Conservation (phyloP, 768 basidiomycete genomes). For the Hysterangium stoloniferum region DNA sequence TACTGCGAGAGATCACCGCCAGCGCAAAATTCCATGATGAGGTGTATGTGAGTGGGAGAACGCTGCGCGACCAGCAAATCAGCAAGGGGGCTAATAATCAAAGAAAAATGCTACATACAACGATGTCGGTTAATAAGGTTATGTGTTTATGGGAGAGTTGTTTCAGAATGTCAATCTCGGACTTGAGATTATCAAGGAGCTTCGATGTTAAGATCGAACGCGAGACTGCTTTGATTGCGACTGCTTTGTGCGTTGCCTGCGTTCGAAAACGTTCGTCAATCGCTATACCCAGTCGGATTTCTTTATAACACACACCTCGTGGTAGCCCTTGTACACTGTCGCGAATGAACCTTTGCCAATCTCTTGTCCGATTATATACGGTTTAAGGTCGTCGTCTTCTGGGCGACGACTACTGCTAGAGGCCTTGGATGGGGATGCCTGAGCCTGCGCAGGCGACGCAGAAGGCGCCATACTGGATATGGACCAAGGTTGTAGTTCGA, state of each 20-base stretch:
- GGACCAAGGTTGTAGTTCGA: no score
- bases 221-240: conserved; percentile 94
- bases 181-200: conserved; percentile 94
- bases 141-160: conserved; percentile 88
- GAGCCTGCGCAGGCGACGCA: not conserved
- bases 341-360: conserved; percentile 94
- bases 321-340: conserved; percentile 90
- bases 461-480: conserved; percentile 10
- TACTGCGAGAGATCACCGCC: conserved; percentile 95
- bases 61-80: not conserved
- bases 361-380: conserved; percentile 68
- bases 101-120: conserved; percentile 43
- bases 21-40: conserved; percentile 96
- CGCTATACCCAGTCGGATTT: not conserved
- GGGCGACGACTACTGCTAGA: conserved; percentile 7
- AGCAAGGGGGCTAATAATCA: not conserved
- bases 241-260: conserved; percentile 68
- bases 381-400: conserved; percentile 66
- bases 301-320: conserved; percentile 51
- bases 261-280: not conserved
- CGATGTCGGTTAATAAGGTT: conserved; percentile 86
- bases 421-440: not conserved
- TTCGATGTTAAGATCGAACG: conserved; percentile 83
- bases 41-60: conserved; percentile 41
- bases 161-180: conserved; percentile 96